Base-by-base conservation (phyloP, 1,139 yeast genomes). In the Pneumocystis canis region DNA sequence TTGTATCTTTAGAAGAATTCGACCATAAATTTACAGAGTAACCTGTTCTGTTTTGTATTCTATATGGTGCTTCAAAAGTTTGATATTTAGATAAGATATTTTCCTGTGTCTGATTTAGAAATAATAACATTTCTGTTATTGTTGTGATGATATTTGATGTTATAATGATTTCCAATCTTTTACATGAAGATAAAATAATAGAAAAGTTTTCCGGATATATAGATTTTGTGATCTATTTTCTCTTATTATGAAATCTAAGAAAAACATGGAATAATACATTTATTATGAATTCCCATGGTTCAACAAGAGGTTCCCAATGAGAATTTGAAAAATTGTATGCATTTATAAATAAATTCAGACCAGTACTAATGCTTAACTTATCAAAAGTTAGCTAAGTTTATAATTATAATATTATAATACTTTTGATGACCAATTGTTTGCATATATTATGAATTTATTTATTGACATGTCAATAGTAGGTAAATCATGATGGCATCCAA, bases 231-330 rank as follows among this genome's bases (percentile, higher is more conserved):
- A 20, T 65, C 66, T 64, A 67, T 67, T 60, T 63, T 30, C 11
- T n/a, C n/a, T 54, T 5, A 57, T 57, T 57, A 57, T 20, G 14
- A 57, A 35, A 57, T 6, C 5, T 32, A 59, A 1, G 9, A 41
- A 59, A 30, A 61, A 11, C 9, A n/a, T 70, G 65, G 60, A 73
- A 70, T 2, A 76, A 75, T 1, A 87, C 82, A 71, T 87, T 89
- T 20, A 89, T 73, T 0, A 89, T 84, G 62, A 92, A 77, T 11
- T 90, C 86, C 88, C 96, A 87, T 0, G 92, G 84, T 69, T 94
- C 98, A 61, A 92, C 73, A 60, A 94, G 76, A 0, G 98, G 97
- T 69, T 94, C 98, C 99, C 99, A 94, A 0, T 94, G 83, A 0
- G 97, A 89, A 68, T 89, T 83, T 0, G 97, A 82, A 71, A 90